Base-by-base conservation (phyloP, 257 asterid genomes). In the Lithospermum erythrorhizon region DNA sequence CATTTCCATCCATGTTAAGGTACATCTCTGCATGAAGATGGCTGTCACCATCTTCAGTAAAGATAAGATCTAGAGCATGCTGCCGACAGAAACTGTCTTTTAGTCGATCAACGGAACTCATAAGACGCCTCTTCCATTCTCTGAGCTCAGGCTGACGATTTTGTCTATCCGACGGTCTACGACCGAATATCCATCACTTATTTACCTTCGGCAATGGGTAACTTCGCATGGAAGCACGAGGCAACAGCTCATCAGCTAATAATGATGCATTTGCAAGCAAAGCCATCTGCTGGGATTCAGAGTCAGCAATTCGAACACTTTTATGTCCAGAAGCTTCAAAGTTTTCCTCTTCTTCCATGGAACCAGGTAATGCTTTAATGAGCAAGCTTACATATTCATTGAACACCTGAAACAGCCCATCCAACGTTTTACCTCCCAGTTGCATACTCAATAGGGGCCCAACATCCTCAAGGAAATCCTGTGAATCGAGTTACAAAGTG, bases 11-110 rank as follows among this genome's bases (percentile, higher is more conserved):
- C 90, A 93, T 83, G 81, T 82, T 86, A 72, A 89, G 67, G 72
- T 93, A 93, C 71, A 80, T 82, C 18, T 93, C 95, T 29, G 98
- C 90, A 67, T 76, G 83, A 59, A 93, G 94, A 75, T 81, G 74
- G 79, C 96, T 81, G 69, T 93, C 96, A 66, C 95, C 98, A 58
- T 89, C 98, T 74, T 93, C 98, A 8, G 95, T 86, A 74, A 88
- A 93, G 72, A 93, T 93, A 72, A 93, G 98, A 67, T 86, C 97
- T 24, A 93, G 76, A 65, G 95, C 97, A 78, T 93, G 98, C 72
- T 84, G 97, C 62, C 86, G 95, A 76, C 98, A 93, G 78, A 93
- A 93, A 77, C 95, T 86, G 78, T 93, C 97, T 81, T 93, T 93
- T 71, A 93, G 75, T 72, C 89, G 75, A 73, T 93, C 98, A 72